These are phyloP conservation scores for Paspalum vaginatum DNA, from an alignment of 176 grass and related monocot species.

Conservation along the genomic window DNA sequence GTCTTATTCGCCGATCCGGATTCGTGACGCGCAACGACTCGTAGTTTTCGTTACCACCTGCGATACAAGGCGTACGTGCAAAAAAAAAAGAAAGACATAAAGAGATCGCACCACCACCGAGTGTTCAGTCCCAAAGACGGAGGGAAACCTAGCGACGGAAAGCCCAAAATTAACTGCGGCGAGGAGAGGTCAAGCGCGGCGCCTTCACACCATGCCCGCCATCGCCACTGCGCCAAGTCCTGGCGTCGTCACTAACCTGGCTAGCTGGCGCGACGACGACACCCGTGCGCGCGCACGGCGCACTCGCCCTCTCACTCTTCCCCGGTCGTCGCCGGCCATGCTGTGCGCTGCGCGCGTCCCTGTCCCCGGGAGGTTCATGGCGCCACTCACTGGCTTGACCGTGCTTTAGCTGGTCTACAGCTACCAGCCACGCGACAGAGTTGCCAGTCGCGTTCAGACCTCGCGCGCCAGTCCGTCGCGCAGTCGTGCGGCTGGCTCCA, in stretches of 20 bases:
- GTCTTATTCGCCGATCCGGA: neutral
- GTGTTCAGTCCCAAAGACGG: neutral
- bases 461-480: neutral
- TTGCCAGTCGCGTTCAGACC: conserved; percentile 16
- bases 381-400: conserved; percentile 14
- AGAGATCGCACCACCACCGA: neutral
- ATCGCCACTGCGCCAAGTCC: neutral
- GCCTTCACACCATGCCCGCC: conserved; percentile 33
- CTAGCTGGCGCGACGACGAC: conserved; percentile 34
- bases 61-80: neutral
- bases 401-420: neutral
- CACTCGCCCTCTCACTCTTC: no score
- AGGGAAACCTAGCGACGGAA: conserved; percentile 21
- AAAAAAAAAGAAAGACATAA: neutral
- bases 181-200: conserved; percentile 5
- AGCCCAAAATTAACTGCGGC: neutral
- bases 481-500: neutral
- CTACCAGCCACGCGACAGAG: conserved; percentile 18
- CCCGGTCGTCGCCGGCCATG: no score
- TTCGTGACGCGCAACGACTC: neutral
- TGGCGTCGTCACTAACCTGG: neutral
- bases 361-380: conserved; percentile 9
- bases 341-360: neutral
- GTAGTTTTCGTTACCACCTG: neutral
- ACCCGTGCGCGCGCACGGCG: neutral